Evolutionary conservation across 306 rosid species (phyloP).

Genomic region (Medicago lupulina): DNA sequence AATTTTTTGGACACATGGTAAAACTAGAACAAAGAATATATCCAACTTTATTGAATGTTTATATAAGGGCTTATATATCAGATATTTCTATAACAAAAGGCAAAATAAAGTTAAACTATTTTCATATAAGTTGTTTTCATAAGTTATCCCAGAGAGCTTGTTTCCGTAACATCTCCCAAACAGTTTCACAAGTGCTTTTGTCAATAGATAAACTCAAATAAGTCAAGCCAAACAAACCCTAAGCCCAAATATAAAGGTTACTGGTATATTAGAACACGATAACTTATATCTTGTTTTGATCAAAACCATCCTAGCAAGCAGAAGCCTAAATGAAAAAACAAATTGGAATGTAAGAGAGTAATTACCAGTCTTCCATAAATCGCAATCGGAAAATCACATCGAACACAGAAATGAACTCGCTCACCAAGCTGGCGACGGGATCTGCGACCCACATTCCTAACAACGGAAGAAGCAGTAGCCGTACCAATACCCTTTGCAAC

Average conservation of each 20-base stretch:
- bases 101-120: too few species aligned
- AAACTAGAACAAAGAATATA: too few species aligned
- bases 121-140: too few species aligned
- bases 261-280: neutral
- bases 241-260: neutral
- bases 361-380: conserved; percentile 90
- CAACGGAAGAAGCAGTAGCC: conserved; percentile 68
- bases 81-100: too few species aligned
- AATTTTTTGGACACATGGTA: too few species aligned
- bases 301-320: neutral
- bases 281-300: neutral
- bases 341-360: neutral
- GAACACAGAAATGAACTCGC: conserved; percentile 94
- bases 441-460: conserved; percentile 85
- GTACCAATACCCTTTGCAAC: conserved; percentile 97
- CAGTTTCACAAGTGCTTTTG: too few species aligned
- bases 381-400: conserved; percentile 92
- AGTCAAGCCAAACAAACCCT: too few species aligned
- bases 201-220: too few species aligned
- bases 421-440: conserved; percentile 99
- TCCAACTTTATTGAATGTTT: too few species aligned
- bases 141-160: too few species aligned
- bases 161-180: too few species aligned
- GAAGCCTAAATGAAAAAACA: conserved; percentile 24
- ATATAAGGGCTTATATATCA: too few species aligned